A percentile compares a stretch with the other conserved stretches of the same genome.
phyloP scores from a whole-genome alignment of 1,284 basidiomycete genomes.

The Ustilago bromivora region DNA sequence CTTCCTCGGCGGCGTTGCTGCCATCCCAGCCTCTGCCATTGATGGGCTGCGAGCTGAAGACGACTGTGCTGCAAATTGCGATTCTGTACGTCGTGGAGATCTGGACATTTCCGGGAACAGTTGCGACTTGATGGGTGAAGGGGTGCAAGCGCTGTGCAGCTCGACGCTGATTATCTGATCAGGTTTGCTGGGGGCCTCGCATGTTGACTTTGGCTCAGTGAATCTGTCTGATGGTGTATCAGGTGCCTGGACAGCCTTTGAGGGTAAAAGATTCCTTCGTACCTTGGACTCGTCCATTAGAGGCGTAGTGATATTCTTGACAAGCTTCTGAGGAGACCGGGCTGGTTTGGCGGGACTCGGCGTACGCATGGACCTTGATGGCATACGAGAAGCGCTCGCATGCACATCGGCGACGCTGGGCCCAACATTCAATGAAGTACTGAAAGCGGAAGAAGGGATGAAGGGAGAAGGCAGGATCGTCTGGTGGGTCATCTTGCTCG shows the following conservation, averaged over 20 bases:
- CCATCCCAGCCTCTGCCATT: background rate
- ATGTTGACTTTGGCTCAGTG: conserved; percentile 1
- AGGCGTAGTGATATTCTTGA: background rate
- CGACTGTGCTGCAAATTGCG: background rate
- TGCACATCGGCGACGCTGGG: background rate
- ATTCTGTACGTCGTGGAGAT: background rate
- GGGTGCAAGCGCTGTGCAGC: conserved; percentile 2
- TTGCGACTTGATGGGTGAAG: conserved; percentile 8
- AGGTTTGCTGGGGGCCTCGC: conserved; percentile 11
- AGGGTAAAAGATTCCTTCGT: background rate
- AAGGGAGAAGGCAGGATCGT: conserved; percentile 31
- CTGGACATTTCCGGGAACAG: background rate
- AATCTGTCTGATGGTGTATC: conserved; percentile 30
- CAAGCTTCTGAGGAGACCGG: conserved; percentile 7
- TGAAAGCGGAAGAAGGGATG: conserved; percentile 6
- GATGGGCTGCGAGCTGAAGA: conserved; percentile 7
- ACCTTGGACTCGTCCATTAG: background rate
- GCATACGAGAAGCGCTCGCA: conserved; percentile 17
- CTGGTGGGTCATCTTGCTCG: conserved; percentile 19
- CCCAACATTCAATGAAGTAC: background rate
- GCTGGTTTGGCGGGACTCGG: conserved; percentile 5
- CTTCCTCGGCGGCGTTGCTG: conserved; percentile 11
- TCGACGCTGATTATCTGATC: background rate
- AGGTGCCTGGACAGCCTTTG: conserved; percentile 5
- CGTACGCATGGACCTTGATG: conserved; percentile 7